These are phyloP conservation scores for Vigna mungo DNA, from an alignment of 306 rosid genomes.

Conservation along the genomic window DNA sequence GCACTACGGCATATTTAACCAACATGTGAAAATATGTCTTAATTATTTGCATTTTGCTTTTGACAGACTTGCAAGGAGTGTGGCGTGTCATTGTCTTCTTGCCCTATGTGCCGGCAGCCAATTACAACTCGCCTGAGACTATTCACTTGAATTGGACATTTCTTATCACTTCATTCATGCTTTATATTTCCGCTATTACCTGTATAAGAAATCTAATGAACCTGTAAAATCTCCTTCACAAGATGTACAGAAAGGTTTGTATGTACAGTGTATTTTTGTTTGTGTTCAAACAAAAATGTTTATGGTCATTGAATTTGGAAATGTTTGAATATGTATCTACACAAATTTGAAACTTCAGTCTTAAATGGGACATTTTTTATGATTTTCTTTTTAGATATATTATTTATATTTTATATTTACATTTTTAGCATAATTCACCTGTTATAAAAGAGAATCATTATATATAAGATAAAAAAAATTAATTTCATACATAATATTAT, in stretches of 20 bases:
- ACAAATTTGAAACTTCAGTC: neutral
- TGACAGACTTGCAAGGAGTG: conserved; percentile 88
- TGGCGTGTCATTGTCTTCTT: conserved; percentile 59
- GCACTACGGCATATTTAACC: no score
- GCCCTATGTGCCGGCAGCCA: conserved; percentile 81
- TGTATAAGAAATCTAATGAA: neutral
- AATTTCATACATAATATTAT: no score
- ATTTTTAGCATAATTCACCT: no score
- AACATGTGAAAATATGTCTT: neutral
- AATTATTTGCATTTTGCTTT: conserved; percentile 21
- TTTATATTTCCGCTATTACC: neutral
- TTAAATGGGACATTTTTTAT: neutral
- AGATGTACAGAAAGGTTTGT: conserved; percentile 22
- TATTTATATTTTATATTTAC: no score
- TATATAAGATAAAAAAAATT: no score
- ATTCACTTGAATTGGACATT: conserved; percentile 50
- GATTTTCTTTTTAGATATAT: no score
- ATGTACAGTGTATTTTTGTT: neutral
- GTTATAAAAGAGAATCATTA: no score
- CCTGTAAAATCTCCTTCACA: conserved; percentile 10
- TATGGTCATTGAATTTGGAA: neutral
- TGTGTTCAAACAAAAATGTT: conserved; percentile 15
- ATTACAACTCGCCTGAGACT: conserved; percentile 74
- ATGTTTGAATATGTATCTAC: neutral
- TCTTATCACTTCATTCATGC: neutral